These are phyloP conservation scores for Cenchrus fungigraminus DNA, from an alignment of 176 grass and related monocot genomes.

Conservation along the genomic window DNA sequence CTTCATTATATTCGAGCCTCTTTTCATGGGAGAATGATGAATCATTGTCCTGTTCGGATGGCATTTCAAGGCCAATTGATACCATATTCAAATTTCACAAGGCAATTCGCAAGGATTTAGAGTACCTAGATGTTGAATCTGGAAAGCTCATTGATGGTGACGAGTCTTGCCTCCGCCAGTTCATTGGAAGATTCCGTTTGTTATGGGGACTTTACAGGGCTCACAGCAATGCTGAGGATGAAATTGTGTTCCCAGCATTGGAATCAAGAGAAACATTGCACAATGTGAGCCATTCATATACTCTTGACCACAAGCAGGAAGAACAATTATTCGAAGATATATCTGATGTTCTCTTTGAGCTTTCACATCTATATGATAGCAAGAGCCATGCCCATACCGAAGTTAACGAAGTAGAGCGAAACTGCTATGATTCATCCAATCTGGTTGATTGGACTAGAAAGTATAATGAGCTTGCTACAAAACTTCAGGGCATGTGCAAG, in stretches of 20 bases:
- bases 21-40: conserved; percentile 84
- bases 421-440: conserved; percentile 20
- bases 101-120: conserved; percentile 95
- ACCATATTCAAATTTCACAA: conserved; percentile 99
- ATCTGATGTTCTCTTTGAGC: conserved; percentile 68
- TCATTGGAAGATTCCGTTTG: conserved; percentile 92
- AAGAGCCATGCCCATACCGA: conserved; percentile 26
- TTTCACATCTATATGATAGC: conserved; percentile 75
- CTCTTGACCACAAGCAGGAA: conserved; percentile 99
- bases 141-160: conserved; percentile 87
- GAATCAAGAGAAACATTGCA: conserved; percentile 95
- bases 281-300: conserved; percentile 98
- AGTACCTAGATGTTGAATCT: conserved; percentile 93
- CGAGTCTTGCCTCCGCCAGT: conserved; percentile 71
- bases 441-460: conserved; percentile 61
- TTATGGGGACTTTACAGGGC: conserved; percentile 96
- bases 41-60: conserved; percentile 54
- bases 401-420: conserved; percentile 29
- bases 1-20: conserved; percentile 87
- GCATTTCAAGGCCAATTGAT: conserved; percentile 85
- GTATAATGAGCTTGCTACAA: conserved; percentile 90
- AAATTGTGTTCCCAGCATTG: conserved; percentile 97
- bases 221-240: conserved; percentile 99
- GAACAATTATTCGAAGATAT: conserved; percentile 95
- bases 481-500: conserved; percentile 98